Conservation (phyloP, 805 yeast species). For the Aciculoconidium aculeatum region DNA sequence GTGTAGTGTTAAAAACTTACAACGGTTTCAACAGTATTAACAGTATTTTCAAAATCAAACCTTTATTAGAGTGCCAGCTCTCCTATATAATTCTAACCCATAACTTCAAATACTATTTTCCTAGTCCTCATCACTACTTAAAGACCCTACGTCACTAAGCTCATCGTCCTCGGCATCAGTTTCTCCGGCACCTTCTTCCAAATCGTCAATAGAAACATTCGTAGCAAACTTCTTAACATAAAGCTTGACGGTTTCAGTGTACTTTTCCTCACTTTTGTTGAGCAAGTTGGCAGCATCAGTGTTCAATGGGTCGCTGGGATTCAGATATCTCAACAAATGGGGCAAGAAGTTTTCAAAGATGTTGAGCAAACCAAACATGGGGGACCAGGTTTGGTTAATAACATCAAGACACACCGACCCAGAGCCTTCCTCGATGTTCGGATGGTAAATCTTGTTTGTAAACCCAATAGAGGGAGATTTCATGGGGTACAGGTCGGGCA, state of each 20-base stretch:
- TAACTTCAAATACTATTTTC: too few species aligned
- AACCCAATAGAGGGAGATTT: conserved; percentile 96
- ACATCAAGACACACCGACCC: conserved; percentile 96
- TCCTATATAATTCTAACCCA: too few species aligned
- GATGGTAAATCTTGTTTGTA: conserved; percentile 86
- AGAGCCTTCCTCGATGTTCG: conserved; percentile 84
- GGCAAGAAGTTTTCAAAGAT: conserved; percentile 92
- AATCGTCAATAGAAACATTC: conserved; percentile 38
- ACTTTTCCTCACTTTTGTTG: conserved; percentile 59
- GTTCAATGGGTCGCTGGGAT: conserved; percentile 90
- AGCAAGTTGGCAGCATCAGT: conserved; percentile 82
- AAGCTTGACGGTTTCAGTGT: conserved; percentile 62
- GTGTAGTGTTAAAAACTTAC: too few species aligned
- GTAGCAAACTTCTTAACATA: conserved; percentile 65
- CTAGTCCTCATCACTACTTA: conserved; percentile 44
- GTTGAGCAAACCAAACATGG: conserved; percentile 89
- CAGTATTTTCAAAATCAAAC: too few species aligned
- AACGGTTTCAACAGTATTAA: too few species aligned
- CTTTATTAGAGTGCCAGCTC: too few species aligned
- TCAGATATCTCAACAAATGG: conserved; percentile 85
- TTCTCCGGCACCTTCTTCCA: conserved; percentile 22
- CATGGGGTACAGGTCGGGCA: conserved; percentile 93
- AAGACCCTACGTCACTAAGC: conserved; percentile 38
- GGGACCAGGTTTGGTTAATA: conserved; percentile 96
- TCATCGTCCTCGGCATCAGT: conserved; percentile 31